phyloP scores from a whole-genome alignment of 208 protist genomes.

The Lotmaria passim region DNA sequence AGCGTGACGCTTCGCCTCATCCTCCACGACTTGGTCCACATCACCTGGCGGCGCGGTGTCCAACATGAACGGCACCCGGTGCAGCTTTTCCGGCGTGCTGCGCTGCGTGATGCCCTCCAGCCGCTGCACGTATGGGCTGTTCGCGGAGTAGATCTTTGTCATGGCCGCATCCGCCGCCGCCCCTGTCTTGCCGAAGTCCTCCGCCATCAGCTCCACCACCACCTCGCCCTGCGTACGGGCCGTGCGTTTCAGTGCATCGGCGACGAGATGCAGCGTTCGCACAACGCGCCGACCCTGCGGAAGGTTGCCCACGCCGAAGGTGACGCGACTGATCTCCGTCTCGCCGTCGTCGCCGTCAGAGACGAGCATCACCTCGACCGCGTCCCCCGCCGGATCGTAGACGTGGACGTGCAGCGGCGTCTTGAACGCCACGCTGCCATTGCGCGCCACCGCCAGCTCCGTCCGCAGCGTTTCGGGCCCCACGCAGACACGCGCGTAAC shows the following conservation, averaged over 20 bases:
- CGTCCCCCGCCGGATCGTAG: slow-evolving; percentile 47
- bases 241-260: slow-evolving; percentile 47
- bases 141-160: slow-evolving; percentile 15
- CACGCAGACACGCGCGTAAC: slow-evolving; percentile 50
- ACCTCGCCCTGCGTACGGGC: slow-evolving; percentile 52
- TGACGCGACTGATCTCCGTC: slow-evolving; percentile 61
- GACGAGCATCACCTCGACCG: slow-evolving; percentile 64
- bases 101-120: slow-evolving; percentile 46
- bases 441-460: slow-evolving; percentile 25
- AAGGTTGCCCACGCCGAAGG: slow-evolving; percentile 50
- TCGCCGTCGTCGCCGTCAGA: slow-evolving; percentile 47
- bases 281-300: slow-evolving; percentile 25
- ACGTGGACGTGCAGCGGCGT: slow-evolving; percentile 45
- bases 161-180: slow-evolving; percentile 7
- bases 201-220: slow-evolving; percentile 53
- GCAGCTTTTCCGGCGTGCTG: slow-evolving; percentile 56
- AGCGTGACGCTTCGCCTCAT: slow-evolving; percentile 29
- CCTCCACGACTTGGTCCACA: slow-evolving; percentile 49
- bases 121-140: slow-evolving; percentile 20
- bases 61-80: slow-evolving; percentile 70
- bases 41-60: slow-evolving; percentile 41
- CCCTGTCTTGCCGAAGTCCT: slow-evolving; percentile 51
- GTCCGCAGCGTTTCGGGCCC: slow-evolving; percentile 56
- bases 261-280: slow-evolving; percentile 53
- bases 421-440: slow-evolving; percentile 46